Conservation (phyloP, 176 grass and related monocot species). For the Olyra latifolia region DNA sequence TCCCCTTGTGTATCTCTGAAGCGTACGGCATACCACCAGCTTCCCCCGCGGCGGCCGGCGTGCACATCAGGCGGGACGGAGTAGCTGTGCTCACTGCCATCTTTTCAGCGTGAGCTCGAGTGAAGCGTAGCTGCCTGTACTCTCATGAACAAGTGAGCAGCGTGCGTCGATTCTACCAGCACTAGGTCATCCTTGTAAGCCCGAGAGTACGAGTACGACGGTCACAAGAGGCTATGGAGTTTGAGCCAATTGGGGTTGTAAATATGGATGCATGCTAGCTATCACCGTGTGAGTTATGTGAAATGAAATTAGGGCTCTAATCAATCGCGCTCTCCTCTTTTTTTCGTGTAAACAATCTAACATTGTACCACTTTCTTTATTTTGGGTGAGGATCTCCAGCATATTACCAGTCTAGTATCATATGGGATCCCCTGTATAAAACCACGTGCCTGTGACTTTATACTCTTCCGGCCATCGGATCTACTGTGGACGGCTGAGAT, state of each 20-base stretch:
- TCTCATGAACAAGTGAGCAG: neutral
- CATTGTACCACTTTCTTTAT: too few relatives aligned
- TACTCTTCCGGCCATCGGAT: too few relatives aligned
- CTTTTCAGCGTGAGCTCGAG: neutral
- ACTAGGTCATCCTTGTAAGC: neutral
- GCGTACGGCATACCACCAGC: conserved; percentile 46
- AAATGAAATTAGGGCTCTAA: neutral
- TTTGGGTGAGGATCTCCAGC: too few relatives aligned
- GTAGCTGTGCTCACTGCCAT: neutral
- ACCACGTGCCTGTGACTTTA: too few relatives aligned
- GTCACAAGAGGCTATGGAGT: neutral
- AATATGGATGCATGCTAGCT: neutral
- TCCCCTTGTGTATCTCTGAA: conserved; percentile 1
- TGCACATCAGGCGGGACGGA: conserved; percentile 34
- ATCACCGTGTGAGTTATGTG: neutral
- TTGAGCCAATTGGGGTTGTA: conserved; percentile 10
- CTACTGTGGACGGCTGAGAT: too few relatives aligned
- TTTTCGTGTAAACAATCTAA: too few relatives aligned
- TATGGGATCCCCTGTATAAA: too few relatives aligned
- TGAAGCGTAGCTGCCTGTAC: neutral
- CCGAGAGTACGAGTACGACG: neutral
- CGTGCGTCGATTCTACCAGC: neutral
- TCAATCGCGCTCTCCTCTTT: neutral
- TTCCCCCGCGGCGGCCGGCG: conserved; percentile 39
- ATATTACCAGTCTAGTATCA: too few relatives aligned